Evolutionary conservation across 352 stramenopile genomes (phyloP), one percentile per base, ranked within the genome.

Genomic region (Pythium apleroticum): DNA sequence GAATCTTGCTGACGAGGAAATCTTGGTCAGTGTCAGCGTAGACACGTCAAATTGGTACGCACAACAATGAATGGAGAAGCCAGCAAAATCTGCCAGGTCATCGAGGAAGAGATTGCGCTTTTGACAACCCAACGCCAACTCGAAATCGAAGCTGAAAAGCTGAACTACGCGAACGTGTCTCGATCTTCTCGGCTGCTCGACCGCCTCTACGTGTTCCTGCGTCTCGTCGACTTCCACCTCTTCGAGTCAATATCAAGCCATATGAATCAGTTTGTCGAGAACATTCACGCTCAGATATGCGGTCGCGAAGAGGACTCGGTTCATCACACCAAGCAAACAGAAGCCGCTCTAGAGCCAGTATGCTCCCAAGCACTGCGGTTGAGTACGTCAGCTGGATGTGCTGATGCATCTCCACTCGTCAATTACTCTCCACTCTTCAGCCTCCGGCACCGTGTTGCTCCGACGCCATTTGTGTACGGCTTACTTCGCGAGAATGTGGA

Each of bases 151-250:
- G 52, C 27, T 28, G 61, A 57, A 14, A 60, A 60, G 30, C 52
- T 52, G 19, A 68, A 68, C 43, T 68, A 68, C 53, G 53, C 61
- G 11, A 68, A 57, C 20, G 43, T 68, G 5, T 68, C 61, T 0
- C 39, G 61, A 12, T 60, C 62, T 8, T 64, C 63, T 8, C 80
- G 67, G 37, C 57, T 88, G 3, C 69, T 76, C 1, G 80, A 88
- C 7, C 69, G 81, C 0, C 76, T 90, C 68, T 90, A 86, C 54
- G 69, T 56, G 0, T 88, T 90, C 58, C 57, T 90, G 7, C 69
- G 81, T 0, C 64, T 88, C 11, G 66, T 73, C 7, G 78, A 90
- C 43, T 63, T 75, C 15, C 75, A 78, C 25, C 31, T 86, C 2
- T 61, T 71, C 14, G 78, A 86, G 56, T 75, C 81, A 3, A 39